phyloP scores from a whole-genome alignment of 164 flowering plant genomes.

The Tinospora cordifolia region DNA sequence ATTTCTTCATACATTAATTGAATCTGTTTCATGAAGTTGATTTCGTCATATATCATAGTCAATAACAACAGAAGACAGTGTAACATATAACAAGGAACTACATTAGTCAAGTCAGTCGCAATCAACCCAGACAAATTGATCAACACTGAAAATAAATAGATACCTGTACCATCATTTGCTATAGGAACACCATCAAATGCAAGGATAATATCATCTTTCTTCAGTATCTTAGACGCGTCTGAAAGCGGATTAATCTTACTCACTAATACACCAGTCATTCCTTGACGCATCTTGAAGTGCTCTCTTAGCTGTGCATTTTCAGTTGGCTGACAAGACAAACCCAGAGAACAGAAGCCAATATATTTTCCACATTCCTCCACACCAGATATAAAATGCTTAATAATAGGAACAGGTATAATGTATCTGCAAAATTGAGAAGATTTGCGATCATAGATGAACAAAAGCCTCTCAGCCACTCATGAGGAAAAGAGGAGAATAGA shows the following conservation, averaged over 20 bases:
- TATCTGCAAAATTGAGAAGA: slow-evolving; percentile 42
- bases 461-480: not conserved
- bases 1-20: too few species aligned
- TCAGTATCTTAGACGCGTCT: slow-evolving; percentile 55
- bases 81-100: not conserved
- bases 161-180: slow-evolving; percentile 98
- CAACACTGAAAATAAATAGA: not conserved
- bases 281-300: slow-evolving; percentile 63
- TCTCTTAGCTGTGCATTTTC: slow-evolving; percentile 80
- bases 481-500: too few species aligned
- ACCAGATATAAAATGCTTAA: slow-evolving; percentile 75
- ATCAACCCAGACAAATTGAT: too few species aligned
- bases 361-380: slow-evolving; percentile 76
- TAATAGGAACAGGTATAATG: slow-evolving; percentile 88
- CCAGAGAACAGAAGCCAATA: slow-evolving; percentile 84
- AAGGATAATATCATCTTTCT: slow-evolving; percentile 78
- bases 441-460: not conserved
- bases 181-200: slow-evolving; percentile 85
- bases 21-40: too few species aligned
- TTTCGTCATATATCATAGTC: too few species aligned
- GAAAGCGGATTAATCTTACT: slow-evolving; percentile 81
- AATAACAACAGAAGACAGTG: not conserved
- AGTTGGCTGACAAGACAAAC: slow-evolving; percentile 80
- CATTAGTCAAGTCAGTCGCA: too few species aligned
- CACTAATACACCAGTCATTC: slow-evolving; percentile 83